Base-by-base conservation (phyloP, 805 yeast genomes). In the Ogataea pignaliae region DNA sequence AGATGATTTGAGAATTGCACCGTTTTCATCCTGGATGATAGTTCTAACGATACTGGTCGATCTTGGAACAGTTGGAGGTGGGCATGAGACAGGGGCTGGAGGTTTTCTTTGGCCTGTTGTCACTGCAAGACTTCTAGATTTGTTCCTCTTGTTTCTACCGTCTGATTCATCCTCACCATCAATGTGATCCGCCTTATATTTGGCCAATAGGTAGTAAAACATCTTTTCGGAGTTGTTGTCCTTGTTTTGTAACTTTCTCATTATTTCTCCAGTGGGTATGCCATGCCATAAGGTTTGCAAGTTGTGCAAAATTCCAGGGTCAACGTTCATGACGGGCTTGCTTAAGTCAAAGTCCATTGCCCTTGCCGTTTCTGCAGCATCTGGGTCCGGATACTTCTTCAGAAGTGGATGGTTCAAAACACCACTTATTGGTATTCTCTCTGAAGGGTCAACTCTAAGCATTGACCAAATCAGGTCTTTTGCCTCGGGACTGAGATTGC, bases 371-470 rank as follows among this genome's bases (percentile, higher is more conserved):
- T 42, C 26, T 13, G 28, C 34, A 10, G 21, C 70, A 45, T 68
- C 65, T 10, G 71, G 68, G 42, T 69, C 69, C 7, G 80, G 79
- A 52, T 78, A 77, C 58, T 77, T 78, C 39, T 48, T 53, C 42
- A 80, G 59, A 44, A 83, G 69, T 10, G 80, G 78, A 63, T 83
- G 88, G 34, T 63, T 56, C 38, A 86, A 67, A 17, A 89, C 83
- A 40, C 76, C 75, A 18, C 75, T 76, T 6, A 93, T 87, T 38
- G 79, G 71, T 31, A 88, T 76, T 66, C 97, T 76, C 52, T 77
- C 73, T 28, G 67, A 70, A 6, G 97, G 96, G 55, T 86, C 76
- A 15, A 83, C 82, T 29, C 80, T 75, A 34, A 86, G 66, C 82
- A 85, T 84, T 52, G 70, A 72, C 47, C 76, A 65, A 36, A 86